Percentiles rank a stretch among this genome's conserved stretches.
These are phyloP conservation scores for Rhodotorula diobovata DNA, from an alignment of 768 basidiomycete species.

Conservation along the genomic window DNA sequence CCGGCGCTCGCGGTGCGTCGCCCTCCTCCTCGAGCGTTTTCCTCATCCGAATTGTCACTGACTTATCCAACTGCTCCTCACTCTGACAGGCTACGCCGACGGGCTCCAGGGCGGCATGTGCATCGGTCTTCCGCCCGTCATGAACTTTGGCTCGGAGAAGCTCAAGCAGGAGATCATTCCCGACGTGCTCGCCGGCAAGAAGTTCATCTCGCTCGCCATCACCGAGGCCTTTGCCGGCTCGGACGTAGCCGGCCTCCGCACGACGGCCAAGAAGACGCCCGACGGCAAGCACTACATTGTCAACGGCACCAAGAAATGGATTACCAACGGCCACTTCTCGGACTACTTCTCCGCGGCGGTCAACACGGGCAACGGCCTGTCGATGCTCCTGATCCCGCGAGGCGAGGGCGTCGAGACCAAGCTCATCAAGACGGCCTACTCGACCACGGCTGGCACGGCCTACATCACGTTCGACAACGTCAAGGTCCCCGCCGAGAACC, in stretches of 20 bases:
- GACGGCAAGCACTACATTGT: slow-evolving; percentile 43
- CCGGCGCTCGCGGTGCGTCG: slow-evolving; percentile 27
- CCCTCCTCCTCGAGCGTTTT: background rate
- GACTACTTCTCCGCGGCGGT: slow-evolving; percentile 40
- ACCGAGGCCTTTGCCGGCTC: slow-evolving; percentile 39
- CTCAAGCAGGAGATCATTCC: slow-evolving; percentile 40
- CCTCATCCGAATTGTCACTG: background rate
- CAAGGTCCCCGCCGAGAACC: slow-evolving; percentile 44
- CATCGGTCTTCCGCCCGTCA: slow-evolving; percentile 40
- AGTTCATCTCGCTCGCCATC: slow-evolving; percentile 40
- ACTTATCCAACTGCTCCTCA: background rate
- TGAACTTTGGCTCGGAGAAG: slow-evolving; percentile 37
- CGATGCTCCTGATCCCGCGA: slow-evolving; percentile 44
- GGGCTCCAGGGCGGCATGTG: slow-evolving; percentile 51
- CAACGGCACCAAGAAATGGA: slow-evolving; percentile 41
- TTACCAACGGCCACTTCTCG: slow-evolving; percentile 27
- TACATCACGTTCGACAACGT: slow-evolving; percentile 43
- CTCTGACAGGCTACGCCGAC: slow-evolving; percentile 61
- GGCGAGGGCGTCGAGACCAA: slow-evolving; percentile 41
- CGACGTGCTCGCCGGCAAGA: slow-evolving; percentile 32
- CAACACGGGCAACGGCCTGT: slow-evolving; percentile 43
- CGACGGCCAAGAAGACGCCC: slow-evolving; percentile 41
- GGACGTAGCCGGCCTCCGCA: slow-evolving; percentile 39
- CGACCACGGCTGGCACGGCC: slow-evolving; percentile 41
- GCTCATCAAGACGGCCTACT: slow-evolving; percentile 32